Conservation (phyloP, 2,329 filamentous ascomycete genomes). For the Fusarium algeriense region DNA sequence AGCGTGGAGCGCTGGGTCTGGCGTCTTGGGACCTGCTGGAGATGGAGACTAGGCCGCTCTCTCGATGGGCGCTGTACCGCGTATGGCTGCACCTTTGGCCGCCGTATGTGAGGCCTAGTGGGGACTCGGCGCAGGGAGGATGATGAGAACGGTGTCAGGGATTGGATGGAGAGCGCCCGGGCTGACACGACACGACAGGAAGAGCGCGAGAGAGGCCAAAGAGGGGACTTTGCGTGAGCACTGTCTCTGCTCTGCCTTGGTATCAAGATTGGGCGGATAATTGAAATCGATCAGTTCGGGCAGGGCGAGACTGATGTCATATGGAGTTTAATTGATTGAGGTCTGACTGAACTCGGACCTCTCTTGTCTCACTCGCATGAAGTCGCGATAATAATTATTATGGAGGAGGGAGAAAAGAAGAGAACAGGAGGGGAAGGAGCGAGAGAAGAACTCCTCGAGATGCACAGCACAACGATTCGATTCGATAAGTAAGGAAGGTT, state of each 20-base stretch:
- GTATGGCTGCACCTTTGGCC: conserved; percentile 22
- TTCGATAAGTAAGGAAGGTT: conserved; percentile 10
- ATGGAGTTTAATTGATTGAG: neutral
- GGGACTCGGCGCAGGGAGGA: conserved; percentile 44
- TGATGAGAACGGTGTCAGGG: conserved; percentile 44
- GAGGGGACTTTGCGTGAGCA: conserved; percentile 22
- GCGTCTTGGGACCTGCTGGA: conserved; percentile 27
- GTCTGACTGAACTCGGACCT: neutral
- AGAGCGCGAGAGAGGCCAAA: conserved; percentile 19
- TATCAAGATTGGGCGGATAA: conserved; percentile 20
- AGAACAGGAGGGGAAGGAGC: conserved; percentile 15
- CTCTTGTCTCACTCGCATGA: neutral
- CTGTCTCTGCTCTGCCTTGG: conserved; percentile 29
- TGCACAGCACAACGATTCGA: conserved; percentile 2
- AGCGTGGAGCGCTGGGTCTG: conserved; percentile 1
- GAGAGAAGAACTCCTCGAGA: neutral
- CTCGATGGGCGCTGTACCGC: conserved; percentile 19
- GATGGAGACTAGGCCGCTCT: conserved; percentile 12
- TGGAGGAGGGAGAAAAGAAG: neutral
- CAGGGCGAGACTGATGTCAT: conserved; percentile 34
- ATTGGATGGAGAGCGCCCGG: conserved; percentile 50
- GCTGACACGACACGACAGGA: conserved; percentile 49
- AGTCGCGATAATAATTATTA: neutral
- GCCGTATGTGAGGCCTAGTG: conserved; percentile 44
- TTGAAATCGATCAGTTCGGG: conserved; percentile 21